Base-by-base conservation (phyloP, 768 basidiomycete genomes). In the Mycena sanguinolenta region DNA sequence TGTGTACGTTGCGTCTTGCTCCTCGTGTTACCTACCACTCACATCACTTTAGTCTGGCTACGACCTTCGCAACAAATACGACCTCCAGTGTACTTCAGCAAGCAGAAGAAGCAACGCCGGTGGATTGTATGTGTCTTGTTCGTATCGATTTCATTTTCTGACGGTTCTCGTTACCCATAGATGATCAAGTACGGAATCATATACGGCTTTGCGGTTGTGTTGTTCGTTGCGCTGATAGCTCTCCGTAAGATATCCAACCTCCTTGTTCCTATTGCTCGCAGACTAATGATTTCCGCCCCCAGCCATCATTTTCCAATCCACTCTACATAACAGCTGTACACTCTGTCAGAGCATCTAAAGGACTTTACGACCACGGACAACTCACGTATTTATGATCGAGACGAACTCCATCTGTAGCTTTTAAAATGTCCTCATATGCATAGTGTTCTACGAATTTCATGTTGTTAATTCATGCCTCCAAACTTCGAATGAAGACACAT, bases 51-150 rank as follows among this genome's bases (percentile, higher is more conserved):
- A 95, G 94, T 98, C 87, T 99, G 98, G 97, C 84, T 99, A 57
- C 91, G 94, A 27, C 96, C 95, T 25, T 96, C 95, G 63, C 95
- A 95, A 79, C 96, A 97, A 82, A 97, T 97, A 72, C 93, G 95
- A 54, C 91, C 96, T 2, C 96, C 96, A 0, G 83, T 98, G 75
- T 98, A 95, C 81, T 93, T 92, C 55, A 87, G 95, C 79, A 95
- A 95, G 81, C 93, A 96, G 82, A 93, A 92, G 81, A 89, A 90
- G 79, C 95, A 96, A 78, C 91, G 97, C 62, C 91, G 95, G 65
- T 92, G 92, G 88, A 96, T 97, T 75, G 95, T 97, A 78, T 78
- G 90, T 84, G 36, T 69, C 50, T 12, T 58, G 49, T 36, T 10
- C 30, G 42, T 39, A 55, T 19, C 50, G 19, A 73, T 17, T 46